These are phyloP conservation scores for Phylloporus rhodoxanthus DNA, from an alignment of 768 basidiomycete species.

Conservation along the genomic window DNA sequence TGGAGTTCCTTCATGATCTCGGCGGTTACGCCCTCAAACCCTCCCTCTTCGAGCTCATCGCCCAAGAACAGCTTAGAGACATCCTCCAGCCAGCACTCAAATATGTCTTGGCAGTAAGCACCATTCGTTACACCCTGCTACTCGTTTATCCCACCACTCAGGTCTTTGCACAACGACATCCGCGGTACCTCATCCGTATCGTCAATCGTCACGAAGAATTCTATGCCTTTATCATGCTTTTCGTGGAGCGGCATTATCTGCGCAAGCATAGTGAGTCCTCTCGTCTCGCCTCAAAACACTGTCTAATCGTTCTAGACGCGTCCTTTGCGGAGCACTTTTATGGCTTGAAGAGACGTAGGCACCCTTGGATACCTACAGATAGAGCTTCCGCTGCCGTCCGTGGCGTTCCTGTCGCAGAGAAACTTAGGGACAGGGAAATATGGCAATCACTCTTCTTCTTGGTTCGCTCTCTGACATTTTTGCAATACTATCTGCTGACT, in stretches of 20 bases:
- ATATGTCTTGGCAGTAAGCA: conserved; percentile 82
- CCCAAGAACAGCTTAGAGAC: conserved; percentile 89
- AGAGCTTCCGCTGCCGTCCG: conserved; percentile 63
- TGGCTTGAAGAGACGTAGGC: conserved; percentile 74
- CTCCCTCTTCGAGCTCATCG: conserved; percentile 85
- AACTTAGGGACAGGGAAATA: conserved; percentile 60
- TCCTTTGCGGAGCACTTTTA: conserved; percentile 97
- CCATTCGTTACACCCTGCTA: not conserved
- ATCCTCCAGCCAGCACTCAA: conserved; percentile 91
- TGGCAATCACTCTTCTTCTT: conserved; percentile 74
- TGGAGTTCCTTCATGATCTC: conserved; percentile 81
- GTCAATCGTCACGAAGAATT: conserved; percentile 97
- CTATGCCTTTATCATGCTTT: conserved; percentile 81
- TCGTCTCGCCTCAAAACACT: not conserved
- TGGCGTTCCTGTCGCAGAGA: conserved; percentile 58
- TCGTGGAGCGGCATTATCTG: conserved; percentile 89
- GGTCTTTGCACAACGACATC: conserved; percentile 94
- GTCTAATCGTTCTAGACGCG: conserved; percentile 51
- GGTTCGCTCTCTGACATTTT: conserved; percentile 41
- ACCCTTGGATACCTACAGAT: conserved; percentile 64
- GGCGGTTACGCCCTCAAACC: conserved; percentile 71
- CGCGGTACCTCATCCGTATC: conserved; percentile 83
- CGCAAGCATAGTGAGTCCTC: conserved; percentile 65
- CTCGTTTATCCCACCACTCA: conserved; percentile 26
- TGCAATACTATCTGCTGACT: not conserved